Percentiles rank a stretch among this genome's conserved stretches.
Evolutionary conservation across 495 filamentous ascomycete species (phyloP).

Genomic region (Hypoxylon lienhwacheense): DNA sequence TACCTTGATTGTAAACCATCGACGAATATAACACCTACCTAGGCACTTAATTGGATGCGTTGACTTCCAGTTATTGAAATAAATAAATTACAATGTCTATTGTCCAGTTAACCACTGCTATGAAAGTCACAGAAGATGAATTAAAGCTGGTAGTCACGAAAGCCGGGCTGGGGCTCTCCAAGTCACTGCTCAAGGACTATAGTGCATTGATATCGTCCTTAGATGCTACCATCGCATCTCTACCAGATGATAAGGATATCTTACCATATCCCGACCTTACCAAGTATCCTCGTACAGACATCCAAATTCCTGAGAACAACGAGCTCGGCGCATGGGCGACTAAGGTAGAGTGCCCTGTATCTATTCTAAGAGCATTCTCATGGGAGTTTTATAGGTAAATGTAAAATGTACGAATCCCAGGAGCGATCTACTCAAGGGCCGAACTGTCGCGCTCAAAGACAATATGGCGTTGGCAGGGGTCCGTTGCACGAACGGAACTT

Average conservation of each 20-base stretch:
- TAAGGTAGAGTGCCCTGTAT: conserved; percentile 12
- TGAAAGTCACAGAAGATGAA: conserved; percentile 16
- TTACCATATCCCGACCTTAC: conserved; percentile 31
- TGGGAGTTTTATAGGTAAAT: conserved; percentile 29
- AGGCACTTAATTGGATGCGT: not conserved
- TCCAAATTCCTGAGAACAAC: conserved; percentile 36
- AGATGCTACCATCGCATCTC: conserved; percentile 22
- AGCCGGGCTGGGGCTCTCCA: conserved; percentile 27
- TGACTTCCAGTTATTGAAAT: too few relatives aligned
- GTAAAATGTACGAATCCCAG: conserved; percentile 34
- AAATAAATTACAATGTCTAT: conserved; percentile 13
- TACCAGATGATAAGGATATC: conserved; percentile 29
- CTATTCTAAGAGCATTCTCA: not conserved
- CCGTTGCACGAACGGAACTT: conserved; percentile 43
- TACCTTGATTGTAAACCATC: not conserved
- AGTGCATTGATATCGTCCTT: conserved; percentile 27
- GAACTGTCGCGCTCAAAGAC: conserved; percentile 45
- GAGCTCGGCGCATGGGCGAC: conserved; percentile 38
- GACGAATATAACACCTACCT: not conserved
- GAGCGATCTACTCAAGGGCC: conserved; percentile 36
- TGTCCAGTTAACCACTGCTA: not conserved
- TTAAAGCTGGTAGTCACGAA: conserved; percentile 22
- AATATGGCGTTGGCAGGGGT: conserved; percentile 45
- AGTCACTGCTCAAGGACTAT: conserved; percentile 20
- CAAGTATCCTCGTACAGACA: conserved; percentile 35